phyloP scores from a whole-genome alignment of 768 basidiomycete species.

The Cystobasidium onofrii region DNA sequence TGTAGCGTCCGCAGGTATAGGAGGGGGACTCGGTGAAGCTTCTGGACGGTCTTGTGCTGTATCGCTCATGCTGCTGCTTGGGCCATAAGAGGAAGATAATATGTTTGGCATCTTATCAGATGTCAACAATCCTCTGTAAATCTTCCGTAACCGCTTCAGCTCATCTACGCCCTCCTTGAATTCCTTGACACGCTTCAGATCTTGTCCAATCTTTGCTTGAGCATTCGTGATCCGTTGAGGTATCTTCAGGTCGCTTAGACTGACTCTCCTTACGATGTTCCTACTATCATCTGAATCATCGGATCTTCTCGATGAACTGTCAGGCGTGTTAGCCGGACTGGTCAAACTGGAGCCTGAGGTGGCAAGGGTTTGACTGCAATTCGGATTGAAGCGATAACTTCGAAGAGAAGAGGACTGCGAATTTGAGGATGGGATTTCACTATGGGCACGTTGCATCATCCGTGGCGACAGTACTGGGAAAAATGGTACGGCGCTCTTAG shows the following conservation, averaged over 20 bases:
- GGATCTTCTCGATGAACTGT: background rate
- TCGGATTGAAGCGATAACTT: background rate
- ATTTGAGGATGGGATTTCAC: background rate
- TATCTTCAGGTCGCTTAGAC: slow-evolving; percentile 43
- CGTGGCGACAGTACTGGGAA: background rate
- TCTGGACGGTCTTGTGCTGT: background rate
- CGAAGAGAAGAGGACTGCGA: background rate
- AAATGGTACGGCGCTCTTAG: background rate
- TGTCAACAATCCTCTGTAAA: slow-evolving; percentile 1
- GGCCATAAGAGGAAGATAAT: too few relatives aligned
- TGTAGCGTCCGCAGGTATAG: slow-evolving; percentile 11
- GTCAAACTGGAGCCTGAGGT: background rate
- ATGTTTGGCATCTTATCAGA: background rate
- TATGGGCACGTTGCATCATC: background rate
- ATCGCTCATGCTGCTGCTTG: background rate
- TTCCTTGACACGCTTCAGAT: slow-evolving; percentile 41
- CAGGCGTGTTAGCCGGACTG: background rate
- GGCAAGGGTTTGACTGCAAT: background rate
- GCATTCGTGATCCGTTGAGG: slow-evolving; percentile 41
- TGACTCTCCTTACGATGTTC: slow-evolving; percentile 37
- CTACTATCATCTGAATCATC: background rate
- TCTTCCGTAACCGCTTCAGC: background rate
- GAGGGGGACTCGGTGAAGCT: background rate
- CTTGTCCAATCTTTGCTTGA: slow-evolving; percentile 43
- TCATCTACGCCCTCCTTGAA: slow-evolving; percentile 41